Evolutionary conservation across 805 yeast species (phyloP), one percentile per base, ranked within the genome.

Genomic region (Ogataea neopini): DNA sequence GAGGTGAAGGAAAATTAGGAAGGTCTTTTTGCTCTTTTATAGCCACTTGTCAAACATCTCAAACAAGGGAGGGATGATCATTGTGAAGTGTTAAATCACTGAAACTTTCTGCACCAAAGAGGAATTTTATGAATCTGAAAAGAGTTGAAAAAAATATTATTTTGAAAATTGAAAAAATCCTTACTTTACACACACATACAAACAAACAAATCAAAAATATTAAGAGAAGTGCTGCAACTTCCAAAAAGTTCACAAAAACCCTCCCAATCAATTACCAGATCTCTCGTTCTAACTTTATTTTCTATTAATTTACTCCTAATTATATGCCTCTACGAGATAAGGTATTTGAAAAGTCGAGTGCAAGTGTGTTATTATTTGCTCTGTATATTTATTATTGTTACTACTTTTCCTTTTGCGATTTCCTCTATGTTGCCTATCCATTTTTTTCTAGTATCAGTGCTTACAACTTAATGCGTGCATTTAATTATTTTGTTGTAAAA

Each of bases 1-100:
- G 53, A 47, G 28, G 49, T 44, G 44, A 50, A 50, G 32, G 54
- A 47, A 36, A 50, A 50, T 29, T 44, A 47, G 34, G 34, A 30
- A 30, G 40, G 22, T 30, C 4, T 11, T 35, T 9, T 36, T 39
- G 32, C 22, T 38, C 4, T n/a, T 23, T 22, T 22, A n/a, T 13
- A 11, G 14, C 18, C 13, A 29, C 20, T 20, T 40, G 28, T 20
- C 30, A 6, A 26, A 10, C 45, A 23, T 34, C 33, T 42, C 22
- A 42, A 33, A 23, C 13, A 32, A 19, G 26, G 45, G 34, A 40
- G 40, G 30, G 17, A 11, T 34, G 14, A 14, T 13, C 13, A 28
- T 40, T 29, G 28, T 18, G 38, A 33, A 25, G 14, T 23, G 17
- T 13, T 42, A 18, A 7, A 23, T 34, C 26, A n/a, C 22, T 43